Conservation (phyloP, 305 asterid species). For the Fraxinus floribunda region DNA sequence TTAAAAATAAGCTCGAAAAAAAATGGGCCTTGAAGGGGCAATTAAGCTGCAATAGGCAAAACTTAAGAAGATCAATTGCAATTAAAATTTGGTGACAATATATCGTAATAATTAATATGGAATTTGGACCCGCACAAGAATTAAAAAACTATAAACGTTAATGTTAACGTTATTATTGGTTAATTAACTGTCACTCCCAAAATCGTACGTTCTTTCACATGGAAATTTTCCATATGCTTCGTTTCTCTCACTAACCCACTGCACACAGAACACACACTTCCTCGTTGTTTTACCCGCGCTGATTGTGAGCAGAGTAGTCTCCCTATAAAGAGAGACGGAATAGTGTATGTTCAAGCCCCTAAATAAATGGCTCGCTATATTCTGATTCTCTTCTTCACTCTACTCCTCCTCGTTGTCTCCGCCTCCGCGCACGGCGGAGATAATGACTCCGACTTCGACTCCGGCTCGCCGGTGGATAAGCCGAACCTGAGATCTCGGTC, state of each 20-base stretch:
- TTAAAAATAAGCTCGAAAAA: neutral
- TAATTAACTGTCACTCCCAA: neutral
- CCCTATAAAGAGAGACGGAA: neutral
- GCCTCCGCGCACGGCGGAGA: conserved; percentile 62
- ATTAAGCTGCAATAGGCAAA: no score
- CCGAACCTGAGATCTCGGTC: conserved; percentile 62
- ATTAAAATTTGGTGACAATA: neutral
- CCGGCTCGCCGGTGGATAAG: conserved; percentile 34
- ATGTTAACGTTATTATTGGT: neutral
- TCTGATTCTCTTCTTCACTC: conserved; percentile 31
- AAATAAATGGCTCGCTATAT: conserved; percentile 43
- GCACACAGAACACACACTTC: neutral
- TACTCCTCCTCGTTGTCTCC: conserved; percentile 42
- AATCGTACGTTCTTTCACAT: neutral
- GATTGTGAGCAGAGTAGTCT: neutral
- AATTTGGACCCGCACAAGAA: neutral
- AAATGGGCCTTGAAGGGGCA: neutral
- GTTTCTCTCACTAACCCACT: neutral
- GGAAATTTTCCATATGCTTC: neutral
- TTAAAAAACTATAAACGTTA: neutral
- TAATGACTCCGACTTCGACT: conserved; percentile 26
- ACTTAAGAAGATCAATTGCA: neutral
- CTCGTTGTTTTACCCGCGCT: neutral
- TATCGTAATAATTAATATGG: neutral
- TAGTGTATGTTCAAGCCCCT: neutral